Evolutionary conservation across 192 early-diverging fungal genomes (phyloP).

Genomic region (Coemansia reversa): DNA sequence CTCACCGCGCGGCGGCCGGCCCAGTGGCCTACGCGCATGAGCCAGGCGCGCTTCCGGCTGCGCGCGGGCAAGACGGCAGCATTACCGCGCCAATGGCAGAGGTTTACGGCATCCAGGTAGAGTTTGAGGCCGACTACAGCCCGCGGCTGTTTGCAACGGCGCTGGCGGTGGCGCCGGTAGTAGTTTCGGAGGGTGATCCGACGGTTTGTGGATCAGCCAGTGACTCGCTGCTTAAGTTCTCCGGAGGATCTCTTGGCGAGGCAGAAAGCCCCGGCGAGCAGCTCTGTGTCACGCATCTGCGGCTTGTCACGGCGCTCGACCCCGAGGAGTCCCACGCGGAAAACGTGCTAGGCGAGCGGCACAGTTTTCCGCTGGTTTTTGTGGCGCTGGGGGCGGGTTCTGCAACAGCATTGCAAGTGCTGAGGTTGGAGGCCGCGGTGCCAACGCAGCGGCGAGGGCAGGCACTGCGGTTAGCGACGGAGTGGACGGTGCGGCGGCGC

Average conservation of each 20-base stretch:
- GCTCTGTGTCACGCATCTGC: slow-evolving; percentile 40
- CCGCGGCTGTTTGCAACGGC: slow-evolving; percentile 53
- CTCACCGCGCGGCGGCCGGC: slow-evolving; percentile 40
- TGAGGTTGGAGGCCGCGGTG: slow-evolving; percentile 45
- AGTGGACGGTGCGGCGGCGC: slow-evolving; percentile 42
- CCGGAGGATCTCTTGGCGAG: background rate
- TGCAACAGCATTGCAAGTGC: slow-evolving; percentile 46
- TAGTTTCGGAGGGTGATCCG: slow-evolving; percentile 18
- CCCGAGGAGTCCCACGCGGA: slow-evolving; percentile 45
- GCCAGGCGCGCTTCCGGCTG: slow-evolving; percentile 34
- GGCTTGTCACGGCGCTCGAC: slow-evolving; percentile 52
- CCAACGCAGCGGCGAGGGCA: slow-evolving; percentile 46
- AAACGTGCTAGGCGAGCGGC: slow-evolving; percentile 47
- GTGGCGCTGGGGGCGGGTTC: slow-evolving; percentile 30
- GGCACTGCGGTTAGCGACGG: slow-evolving; percentile 35
- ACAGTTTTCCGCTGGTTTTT: slow-evolving; percentile 52
- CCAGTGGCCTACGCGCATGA: slow-evolving; percentile 42
- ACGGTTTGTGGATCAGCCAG: background rate
- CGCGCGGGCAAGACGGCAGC: slow-evolving; percentile 22
- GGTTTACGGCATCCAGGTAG: slow-evolving; percentile 51
- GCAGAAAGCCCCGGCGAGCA: slow-evolving; percentile 4
- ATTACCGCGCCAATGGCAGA: slow-evolving; percentile 46
- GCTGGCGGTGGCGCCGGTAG: slow-evolving; percentile 47
- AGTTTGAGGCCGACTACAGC: slow-evolving; percentile 54
- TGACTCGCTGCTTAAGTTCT: background rate